Conservation (phyloP, 164 flowering plant genomes). For the Liriodendron chinense region DNA sequence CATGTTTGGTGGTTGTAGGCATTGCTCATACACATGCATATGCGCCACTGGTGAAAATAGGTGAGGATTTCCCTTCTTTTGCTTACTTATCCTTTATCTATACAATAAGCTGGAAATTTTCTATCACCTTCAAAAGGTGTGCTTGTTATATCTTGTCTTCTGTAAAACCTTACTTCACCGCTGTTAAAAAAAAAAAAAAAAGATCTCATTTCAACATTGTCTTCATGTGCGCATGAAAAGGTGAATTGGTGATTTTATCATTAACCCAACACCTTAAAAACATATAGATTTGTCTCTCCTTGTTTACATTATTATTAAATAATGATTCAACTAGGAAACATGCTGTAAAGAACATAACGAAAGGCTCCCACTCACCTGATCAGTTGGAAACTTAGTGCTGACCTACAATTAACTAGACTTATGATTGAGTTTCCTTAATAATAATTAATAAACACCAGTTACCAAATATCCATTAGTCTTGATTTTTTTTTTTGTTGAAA, state of each 20-base stretch:
- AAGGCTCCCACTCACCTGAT: not conserved
- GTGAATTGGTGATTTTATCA: too few relatives aligned
- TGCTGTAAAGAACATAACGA: not conserved
- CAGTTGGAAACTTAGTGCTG: too few relatives aligned
- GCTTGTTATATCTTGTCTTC: not conserved
- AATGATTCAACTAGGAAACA: not conserved
- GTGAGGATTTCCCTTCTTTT: conserved; percentile 25
- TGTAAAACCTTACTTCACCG: not conserved
- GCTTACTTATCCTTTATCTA: not conserved
- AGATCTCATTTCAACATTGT: too few relatives aligned
- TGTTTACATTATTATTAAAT: too few relatives aligned
- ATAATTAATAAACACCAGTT: too few relatives aligned
- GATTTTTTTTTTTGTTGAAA: too few relatives aligned
- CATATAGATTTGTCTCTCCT: too few relatives aligned
- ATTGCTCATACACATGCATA: conserved; percentile 91
- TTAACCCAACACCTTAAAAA: too few relatives aligned
- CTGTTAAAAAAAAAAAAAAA: not conserved
- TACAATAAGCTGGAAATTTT: not conserved
- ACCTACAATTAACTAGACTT: too few relatives aligned
- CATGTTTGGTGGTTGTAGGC: conserved; percentile 94
- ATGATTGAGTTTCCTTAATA: not conserved
- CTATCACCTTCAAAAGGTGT: not conserved
- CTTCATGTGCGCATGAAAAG: not conserved
- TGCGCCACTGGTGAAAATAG: conserved; percentile 96
- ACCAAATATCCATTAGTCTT: not conserved